Conservation (phyloP, 768 basidiomycete genomes). For the Mycena maculata region DNA sequence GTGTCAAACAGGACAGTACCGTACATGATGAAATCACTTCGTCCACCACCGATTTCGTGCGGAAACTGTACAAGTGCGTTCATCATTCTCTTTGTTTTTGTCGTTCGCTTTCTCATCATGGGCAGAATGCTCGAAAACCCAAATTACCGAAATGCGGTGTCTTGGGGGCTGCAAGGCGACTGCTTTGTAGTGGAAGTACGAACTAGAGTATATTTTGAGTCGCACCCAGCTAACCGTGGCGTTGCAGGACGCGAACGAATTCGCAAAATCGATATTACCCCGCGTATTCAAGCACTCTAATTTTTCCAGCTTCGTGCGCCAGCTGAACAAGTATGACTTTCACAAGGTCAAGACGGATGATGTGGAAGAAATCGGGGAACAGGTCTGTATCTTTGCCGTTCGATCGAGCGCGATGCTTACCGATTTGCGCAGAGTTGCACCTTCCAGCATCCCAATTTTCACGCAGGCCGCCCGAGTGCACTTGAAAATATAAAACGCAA, state of each 20-base stretch:
- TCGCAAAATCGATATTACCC: conserved; percentile 91
- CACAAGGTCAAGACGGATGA: conserved; percentile 90
- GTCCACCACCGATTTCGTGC: conserved; percentile 86
- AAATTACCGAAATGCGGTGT: conserved; percentile 75
- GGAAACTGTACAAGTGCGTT: conserved; percentile 89
- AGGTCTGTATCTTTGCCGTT: too few species aligned
- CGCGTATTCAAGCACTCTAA: conserved; percentile 95
- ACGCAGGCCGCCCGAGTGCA: conserved; percentile 61
- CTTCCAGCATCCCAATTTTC: conserved; percentile 69
- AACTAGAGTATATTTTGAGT: not conserved
- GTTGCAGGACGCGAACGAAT: conserved; percentile 86
- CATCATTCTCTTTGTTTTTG: not conserved
- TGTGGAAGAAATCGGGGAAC: conserved; percentile 45
- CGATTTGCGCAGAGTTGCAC: conserved; percentile 59
- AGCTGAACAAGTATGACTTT: conserved; percentile 96
- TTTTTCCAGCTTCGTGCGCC: conserved; percentile 91
- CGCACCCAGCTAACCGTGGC: not conserved
- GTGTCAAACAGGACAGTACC: conserved; percentile 31
- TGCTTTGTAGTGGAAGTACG: conserved; percentile 87
- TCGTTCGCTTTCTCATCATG: not conserved
- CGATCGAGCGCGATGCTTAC: too few species aligned
- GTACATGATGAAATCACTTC: conserved; percentile 78
- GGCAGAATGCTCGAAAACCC: conserved; percentile 89
- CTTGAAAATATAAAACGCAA: conserved; percentile 70
- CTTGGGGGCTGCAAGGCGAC: conserved; percentile 86